phyloP scores from a whole-genome alignment of 1,284 basidiomycete genomes.

The Schizophyllum commune region DNA sequence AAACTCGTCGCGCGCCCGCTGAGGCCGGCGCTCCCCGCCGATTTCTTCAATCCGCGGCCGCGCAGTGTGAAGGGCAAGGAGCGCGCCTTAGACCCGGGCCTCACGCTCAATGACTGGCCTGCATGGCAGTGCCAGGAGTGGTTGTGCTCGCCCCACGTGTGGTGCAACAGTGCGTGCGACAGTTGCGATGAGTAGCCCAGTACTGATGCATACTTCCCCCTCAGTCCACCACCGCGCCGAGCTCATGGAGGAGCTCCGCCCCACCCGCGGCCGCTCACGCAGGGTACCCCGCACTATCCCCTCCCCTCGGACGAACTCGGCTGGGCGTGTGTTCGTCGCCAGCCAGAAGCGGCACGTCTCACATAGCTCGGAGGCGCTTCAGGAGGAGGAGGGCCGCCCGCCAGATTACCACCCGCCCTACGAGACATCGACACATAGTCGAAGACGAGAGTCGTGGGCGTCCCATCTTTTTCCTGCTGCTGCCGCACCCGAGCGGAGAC shows the following conservation, averaged over 20 bases:
- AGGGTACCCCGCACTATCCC: neutral
- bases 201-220: neutral
- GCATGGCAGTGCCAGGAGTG: slow-evolving; percentile 31
- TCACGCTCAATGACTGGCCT: slow-evolving; percentile 21
- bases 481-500: neutral
- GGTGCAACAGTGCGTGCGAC: slow-evolving; percentile 30
- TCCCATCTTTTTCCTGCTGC: neutral
- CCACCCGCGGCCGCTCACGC: neutral
- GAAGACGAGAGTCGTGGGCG: neutral
- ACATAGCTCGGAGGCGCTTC: neutral
- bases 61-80: slow-evolving; percentile 44
- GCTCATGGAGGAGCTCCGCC: slow-evolving; percentile 17
- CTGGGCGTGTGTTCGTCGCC: neutral
- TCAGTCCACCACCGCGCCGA: neutral
- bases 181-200: slow-evolving; percentile 13
- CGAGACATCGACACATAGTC: neutral
- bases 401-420: neutral
- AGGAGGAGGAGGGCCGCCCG: neutral
- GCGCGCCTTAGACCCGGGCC: slow-evolving; percentile 16
- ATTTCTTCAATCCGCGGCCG: slow-evolving; percentile 50
- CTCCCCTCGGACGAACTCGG: neutral
- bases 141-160: slow-evolving; percentile 34
- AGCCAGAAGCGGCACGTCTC: neutral
- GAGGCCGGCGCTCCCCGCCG: slow-evolving; percentile 20
- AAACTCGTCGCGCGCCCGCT: slow-evolving; percentile 14